Percentiles rank a stretch among this genome's conserved stretches.
Conservation (phyloP, 2,329 filamentous ascomycete genomes). For the Coleophoma eucalyptorum region DNA sequence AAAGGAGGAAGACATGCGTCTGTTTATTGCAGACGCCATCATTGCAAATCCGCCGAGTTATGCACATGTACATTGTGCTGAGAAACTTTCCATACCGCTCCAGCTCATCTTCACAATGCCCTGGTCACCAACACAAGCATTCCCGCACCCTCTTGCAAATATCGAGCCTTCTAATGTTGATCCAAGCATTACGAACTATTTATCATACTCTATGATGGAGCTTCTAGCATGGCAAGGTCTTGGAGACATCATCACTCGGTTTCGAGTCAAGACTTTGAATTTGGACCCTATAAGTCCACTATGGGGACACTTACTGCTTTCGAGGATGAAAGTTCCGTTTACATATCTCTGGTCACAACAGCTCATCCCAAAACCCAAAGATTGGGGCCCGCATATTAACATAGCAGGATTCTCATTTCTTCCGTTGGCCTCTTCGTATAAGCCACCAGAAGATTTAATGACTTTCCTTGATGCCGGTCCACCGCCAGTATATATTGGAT, state of each 20-base stretch:
- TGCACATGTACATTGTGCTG: constrained; percentile 67
- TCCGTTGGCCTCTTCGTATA: constrained; percentile 51
- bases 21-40: constrained; percentile 72
- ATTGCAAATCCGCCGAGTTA: constrained; percentile 74
- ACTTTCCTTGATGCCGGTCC: constrained; percentile 53
- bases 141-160: constrained; percentile 71
- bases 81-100: constrained; percentile 69
- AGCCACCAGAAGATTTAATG: constrained; percentile 49
- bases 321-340: constrained; percentile 66
- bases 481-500: constrained; percentile 68
- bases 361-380: constrained; percentile 60
- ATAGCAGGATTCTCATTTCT: constrained; percentile 77
- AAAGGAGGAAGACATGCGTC: constrained; percentile 13
- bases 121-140: constrained; percentile 63
- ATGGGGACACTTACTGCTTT: constrained; percentile 69
- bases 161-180: constrained; percentile 69
- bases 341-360: constrained; percentile 61
- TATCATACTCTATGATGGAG: constrained; percentile 73
- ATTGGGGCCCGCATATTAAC: constrained; percentile 67
- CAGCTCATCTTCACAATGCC: constrained; percentile 86
- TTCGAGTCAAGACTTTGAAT: constrained; percentile 61
- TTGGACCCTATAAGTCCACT: constrained; percentile 69
- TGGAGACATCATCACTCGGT: constrained; percentile 71
- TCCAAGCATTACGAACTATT: constrained; percentile 70
- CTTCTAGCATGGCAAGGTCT: constrained; percentile 87